Percentiles rank a stretch among this genome's conserved stretches.
phyloP scores from a whole-genome alignment of 164 flowering plant genomes.

The Piper betle region DNA sequence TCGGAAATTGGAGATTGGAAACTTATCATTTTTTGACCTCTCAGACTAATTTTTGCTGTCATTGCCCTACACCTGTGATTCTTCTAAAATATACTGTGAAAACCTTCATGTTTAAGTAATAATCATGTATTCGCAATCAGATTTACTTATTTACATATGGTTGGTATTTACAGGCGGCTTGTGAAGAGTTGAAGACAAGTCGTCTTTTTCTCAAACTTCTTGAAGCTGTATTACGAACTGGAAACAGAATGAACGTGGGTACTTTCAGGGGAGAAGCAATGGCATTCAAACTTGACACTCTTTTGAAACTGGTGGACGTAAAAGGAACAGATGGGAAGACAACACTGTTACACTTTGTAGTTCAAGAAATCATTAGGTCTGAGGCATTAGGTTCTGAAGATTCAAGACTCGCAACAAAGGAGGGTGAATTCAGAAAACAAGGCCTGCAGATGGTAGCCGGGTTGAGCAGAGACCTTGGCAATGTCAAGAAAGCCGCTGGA shows the following conservation, averaged over 20 bases:
- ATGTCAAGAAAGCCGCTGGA: slow-evolving; percentile 85
- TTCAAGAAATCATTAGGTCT: slow-evolving; percentile 85
- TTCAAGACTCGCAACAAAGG: slow-evolving; percentile 24
- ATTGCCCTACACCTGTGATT: background rate
- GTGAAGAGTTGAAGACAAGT: slow-evolving; percentile 79
- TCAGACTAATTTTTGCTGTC: no score
- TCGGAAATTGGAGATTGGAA: no score
- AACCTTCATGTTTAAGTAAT: no score
- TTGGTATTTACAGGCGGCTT: slow-evolving; percentile 51
- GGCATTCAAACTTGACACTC: slow-evolving; percentile 91
- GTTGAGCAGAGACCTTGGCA: slow-evolving; percentile 58
- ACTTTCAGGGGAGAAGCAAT: slow-evolving; percentile 92
- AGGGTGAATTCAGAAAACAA: slow-evolving; percentile 56
- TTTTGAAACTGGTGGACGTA: slow-evolving; percentile 76
- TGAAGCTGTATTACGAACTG: slow-evolving; percentile 93
- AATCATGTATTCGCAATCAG: no score
- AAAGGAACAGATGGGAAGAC: slow-evolving; percentile 97
- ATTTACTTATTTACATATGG: background rate
- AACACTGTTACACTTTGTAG: slow-evolving; percentile 94
- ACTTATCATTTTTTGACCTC: no score
- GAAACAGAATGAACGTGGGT: slow-evolving; percentile 97
- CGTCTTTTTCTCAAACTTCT: slow-evolving; percentile 84
- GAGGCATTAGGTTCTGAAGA: slow-evolving; percentile 38
- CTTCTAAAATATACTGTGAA: background rate
- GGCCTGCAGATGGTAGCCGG: slow-evolving; percentile 83